phyloP scores from a whole-genome alignment of 2,329 filamentous ascomycete species.

The Diaporthe sp. region DNA sequence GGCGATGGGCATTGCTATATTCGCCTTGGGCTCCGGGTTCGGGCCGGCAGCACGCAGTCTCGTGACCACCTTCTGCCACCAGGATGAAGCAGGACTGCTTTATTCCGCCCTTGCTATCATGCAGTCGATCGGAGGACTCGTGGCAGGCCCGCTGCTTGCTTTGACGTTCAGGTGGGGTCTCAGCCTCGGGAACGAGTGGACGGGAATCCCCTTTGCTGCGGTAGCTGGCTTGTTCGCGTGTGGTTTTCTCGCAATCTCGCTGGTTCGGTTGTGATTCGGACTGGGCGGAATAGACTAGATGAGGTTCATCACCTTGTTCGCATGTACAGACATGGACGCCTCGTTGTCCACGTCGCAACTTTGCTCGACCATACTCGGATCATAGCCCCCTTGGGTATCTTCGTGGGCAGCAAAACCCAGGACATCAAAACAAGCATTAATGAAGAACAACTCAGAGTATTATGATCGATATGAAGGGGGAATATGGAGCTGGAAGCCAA shows the following conservation, averaged over 20 bases:
- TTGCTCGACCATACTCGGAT: neutral
- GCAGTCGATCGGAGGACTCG: slow-evolving; percentile 14
- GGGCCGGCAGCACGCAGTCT: slow-evolving; percentile 28
- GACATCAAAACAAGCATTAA: neutral
- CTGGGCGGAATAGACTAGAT: neutral
- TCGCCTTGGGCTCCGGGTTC: slow-evolving; percentile 24
- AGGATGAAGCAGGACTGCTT: slow-evolving; percentile 27
- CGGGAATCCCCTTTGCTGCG: slow-evolving; percentile 17
- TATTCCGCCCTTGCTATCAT: slow-evolving; percentile 26
- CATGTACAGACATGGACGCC: neutral
- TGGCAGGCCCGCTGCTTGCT: slow-evolving; percentile 23
- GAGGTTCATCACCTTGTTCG: neutral
- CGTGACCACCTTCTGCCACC: slow-evolving; percentile 24
- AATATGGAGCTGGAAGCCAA: neutral
- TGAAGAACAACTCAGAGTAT: neutral
- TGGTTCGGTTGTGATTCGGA: neutral
- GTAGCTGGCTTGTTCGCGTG: slow-evolving; percentile 30
- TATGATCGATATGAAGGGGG: neutral
- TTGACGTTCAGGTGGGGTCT: slow-evolving; percentile 27
- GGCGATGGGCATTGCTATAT: slow-evolving; percentile 3
- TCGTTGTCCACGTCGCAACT: neutral
- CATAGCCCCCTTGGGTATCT: neutral
- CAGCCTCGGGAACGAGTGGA: slow-evolving; percentile 23
- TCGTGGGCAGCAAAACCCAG: neutral
- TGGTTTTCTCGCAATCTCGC: neutral